Evolutionary conservation across 1,139 yeast species (phyloP).

Genomic region (Citeromyces siamensis): DNA sequence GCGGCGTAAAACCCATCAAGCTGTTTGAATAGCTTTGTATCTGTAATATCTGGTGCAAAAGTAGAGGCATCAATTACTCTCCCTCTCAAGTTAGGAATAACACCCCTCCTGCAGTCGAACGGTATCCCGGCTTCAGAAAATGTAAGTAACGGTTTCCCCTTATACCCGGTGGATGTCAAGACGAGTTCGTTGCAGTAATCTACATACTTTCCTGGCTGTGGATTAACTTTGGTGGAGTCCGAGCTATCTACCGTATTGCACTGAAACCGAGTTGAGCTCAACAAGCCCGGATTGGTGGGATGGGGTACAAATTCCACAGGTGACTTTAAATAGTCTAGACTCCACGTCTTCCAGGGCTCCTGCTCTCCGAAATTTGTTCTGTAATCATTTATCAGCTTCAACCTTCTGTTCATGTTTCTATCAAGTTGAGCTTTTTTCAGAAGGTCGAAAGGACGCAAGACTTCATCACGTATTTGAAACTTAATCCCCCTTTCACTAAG

Average conservation of each 20-base stretch:
- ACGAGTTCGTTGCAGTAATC: constrained; percentile 49
- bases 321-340: constrained; percentile 52
- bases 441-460: constrained; percentile 28
- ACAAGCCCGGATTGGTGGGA: constrained; percentile 20
- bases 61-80: constrained; percentile 26
- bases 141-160: constrained; percentile 52
- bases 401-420: constrained; percentile 58
- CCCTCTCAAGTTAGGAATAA: constrained; percentile 50
- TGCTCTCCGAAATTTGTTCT: constrained; percentile 8
- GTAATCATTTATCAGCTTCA: constrained; percentile 50
- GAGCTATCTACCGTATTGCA: constrained; percentile 27
- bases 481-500: constrained; percentile 36
- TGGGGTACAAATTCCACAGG: constrained; percentile 44
- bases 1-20: constrained; percentile 57
- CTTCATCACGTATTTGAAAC: constrained; percentile 41
- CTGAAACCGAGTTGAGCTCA: constrained; percentile 36
- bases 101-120: constrained; percentile 40
- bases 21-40: constrained; percentile 15
- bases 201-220: constrained; percentile 25
- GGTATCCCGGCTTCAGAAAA: constrained; percentile 37
- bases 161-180: constrained; percentile 77
- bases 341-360: constrained; percentile 35
- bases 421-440: constrained; percentile 27
- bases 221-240: constrained; percentile 15
- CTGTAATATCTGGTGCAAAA: constrained; percentile 14